Conservation (phyloP, 2,329 filamentous ascomycete genomes). For the Blastomyces silverae region DNA sequence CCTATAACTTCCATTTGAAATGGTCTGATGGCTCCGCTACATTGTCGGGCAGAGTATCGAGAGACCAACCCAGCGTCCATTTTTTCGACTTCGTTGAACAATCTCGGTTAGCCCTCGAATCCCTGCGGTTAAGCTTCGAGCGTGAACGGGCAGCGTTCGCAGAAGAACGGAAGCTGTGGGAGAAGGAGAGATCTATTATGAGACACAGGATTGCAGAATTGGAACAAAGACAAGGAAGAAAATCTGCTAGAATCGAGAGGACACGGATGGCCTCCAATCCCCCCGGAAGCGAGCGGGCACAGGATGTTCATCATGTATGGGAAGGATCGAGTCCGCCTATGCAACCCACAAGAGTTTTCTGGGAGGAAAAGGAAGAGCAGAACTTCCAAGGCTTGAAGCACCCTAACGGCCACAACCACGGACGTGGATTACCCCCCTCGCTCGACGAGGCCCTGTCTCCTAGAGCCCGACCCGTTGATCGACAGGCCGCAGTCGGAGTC, state of each 20-base stretch:
- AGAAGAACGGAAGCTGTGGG: conserved; percentile 41
- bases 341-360: conserved; percentile 41
- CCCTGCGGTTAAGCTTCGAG: conserved; percentile 36
- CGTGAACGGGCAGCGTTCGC: conserved; percentile 38
- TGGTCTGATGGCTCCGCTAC: conserved; percentile 23
- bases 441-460: conserved; percentile 39
- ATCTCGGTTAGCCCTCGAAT: conserved; percentile 36
- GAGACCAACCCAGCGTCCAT: conserved; percentile 23
- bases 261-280: conserved; percentile 4
- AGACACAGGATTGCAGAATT: conserved; percentile 39
- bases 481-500: conserved; percentile 29
- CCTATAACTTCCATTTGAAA: conserved; percentile 29
- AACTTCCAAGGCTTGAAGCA: conserved; percentile 20
- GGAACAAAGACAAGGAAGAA: conserved; percentile 25
- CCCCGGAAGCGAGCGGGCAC: not conserved
- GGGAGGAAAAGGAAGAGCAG: conserved; percentile 27
- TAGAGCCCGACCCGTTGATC: conserved; percentile 31
- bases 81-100: conserved; percentile 39
- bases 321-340: conserved; percentile 38
- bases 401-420: conserved; percentile 30
- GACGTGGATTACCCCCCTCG: conserved; percentile 28
- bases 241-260: conserved; percentile 3
- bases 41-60: conserved; percentile 17
- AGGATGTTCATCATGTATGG: conserved; percentile 36
- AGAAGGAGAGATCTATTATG: conserved; percentile 39